phyloP scores from a whole-genome alignment of 2,329 filamentous ascomycete species.

The Fusarium sororula region DNA sequence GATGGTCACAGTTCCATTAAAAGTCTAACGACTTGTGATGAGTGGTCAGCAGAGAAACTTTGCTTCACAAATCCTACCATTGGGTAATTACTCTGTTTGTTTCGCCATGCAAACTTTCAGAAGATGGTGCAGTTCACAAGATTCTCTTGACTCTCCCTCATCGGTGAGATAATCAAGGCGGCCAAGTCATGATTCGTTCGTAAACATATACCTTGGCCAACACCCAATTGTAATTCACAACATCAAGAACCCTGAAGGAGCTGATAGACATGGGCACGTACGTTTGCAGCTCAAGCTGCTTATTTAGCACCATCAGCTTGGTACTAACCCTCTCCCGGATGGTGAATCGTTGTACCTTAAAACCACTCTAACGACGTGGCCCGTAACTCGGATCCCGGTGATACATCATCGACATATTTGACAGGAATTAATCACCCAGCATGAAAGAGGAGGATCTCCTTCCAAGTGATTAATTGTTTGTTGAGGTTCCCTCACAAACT shows the following conservation, averaged over 20 bases:
- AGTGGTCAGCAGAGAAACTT: neutral
- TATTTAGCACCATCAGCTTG: neutral
- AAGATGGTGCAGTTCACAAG: neutral
- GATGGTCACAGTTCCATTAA: neutral
- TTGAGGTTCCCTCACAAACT: slow-evolving; percentile 14
- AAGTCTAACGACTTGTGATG: neutral
- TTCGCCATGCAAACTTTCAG: neutral
- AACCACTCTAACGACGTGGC: neutral
- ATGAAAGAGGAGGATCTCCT: neutral
- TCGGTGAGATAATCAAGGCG: too few relatives aligned
- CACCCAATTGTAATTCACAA: neutral
- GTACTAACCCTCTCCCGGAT: slow-evolving; percentile 4
- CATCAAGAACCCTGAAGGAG: neutral
- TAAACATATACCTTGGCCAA: too few relatives aligned
- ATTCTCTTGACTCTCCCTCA: neutral
- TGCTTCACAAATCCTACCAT: neutral
- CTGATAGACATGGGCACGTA: neutral
- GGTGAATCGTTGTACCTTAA: slow-evolving; percentile 1
- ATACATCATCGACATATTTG: neutral
- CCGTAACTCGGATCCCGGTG: neutral
- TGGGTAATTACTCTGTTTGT: neutral
- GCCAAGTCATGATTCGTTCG: neutral
- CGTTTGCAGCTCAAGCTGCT: neutral
- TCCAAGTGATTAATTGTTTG: neutral
- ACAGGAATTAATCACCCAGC: neutral